Base-by-base conservation (phyloP, 2,329 filamentous ascomycete species). In the Geoglossum cookeanum region DNA sequence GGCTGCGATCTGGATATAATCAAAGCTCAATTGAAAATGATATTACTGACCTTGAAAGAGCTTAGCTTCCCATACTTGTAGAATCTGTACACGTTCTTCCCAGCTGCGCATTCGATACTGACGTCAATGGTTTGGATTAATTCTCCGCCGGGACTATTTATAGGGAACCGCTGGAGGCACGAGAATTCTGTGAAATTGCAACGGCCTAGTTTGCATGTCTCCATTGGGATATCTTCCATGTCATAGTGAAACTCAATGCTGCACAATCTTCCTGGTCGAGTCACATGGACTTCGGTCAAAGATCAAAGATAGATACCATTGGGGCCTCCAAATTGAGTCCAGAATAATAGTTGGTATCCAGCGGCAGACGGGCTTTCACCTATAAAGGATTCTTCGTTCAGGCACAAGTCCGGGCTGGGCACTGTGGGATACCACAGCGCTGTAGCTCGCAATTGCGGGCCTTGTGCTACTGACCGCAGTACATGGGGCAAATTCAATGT, bases 381-480 rank as follows among this genome's bases (percentile, higher is more conserved):
- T 48, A 39, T 56, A 48, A 47, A 56, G 39, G 55, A 56, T 22
- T n/a, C 39, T 37, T 48, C 55, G 39, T 56, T 56, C 13, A 56
- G 55, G 55, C 39, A 56, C 47, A 56, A 56, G 8, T 48, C 55
- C 9, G 55, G 39, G 17, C 44, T 29, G 29, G 55, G 55, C 42
- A 56, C 47, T 56, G n/a, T 56, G 33, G 55, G 55, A 30, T 56
- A 56, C 39, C 55, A 56, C 17, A 56, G 33, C 22, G 55, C 55
- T 48, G 55, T 32, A 29, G 39, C n/a, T 48, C 39, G 55, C 47
- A 56, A 48, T 56, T 37, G 32, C 27, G 33, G 30, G 47, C 39
- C 35, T 56, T 44, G 55, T 15, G 8, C 35, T 48, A 8, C 4
- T 49, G 45, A 17, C 45, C 17, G 11, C 27, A 8, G 45, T 8